Percentiles rank a stretch among this genome's conserved stretches.
These are phyloP conservation scores for Pontederia paniculata DNA, from an alignment of 176 grass and related monocot genomes.

Conservation along the genomic window DNA sequence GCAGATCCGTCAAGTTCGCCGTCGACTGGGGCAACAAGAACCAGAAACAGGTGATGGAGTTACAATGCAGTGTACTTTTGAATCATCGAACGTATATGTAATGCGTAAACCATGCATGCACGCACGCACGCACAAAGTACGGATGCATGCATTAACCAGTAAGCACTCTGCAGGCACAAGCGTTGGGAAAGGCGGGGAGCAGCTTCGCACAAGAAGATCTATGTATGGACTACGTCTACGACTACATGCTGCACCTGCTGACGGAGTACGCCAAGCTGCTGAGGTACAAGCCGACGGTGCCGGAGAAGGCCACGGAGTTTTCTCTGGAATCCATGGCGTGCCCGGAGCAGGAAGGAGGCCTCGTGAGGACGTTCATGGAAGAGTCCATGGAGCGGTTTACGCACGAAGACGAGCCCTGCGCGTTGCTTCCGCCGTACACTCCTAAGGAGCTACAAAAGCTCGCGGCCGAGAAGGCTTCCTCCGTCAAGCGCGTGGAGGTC, in stretches of 20 bases:
- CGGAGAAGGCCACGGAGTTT: conserved; percentile 44
- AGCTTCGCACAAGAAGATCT: conserved; percentile 33
- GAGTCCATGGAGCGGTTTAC: conserved; percentile 43
- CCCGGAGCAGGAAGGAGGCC: not conserved
- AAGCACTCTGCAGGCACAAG: conserved; percentile 7
- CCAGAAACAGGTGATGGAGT: conserved; percentile 12
- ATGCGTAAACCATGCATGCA: no score
- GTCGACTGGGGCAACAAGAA: conserved; percentile 53
- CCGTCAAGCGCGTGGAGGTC: not conserved
- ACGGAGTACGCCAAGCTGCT: conserved; percentile 41
- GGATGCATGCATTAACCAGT: not conserved
- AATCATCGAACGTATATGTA: no score
- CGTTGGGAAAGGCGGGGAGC: conserved; percentile 35
- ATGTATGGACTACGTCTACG: conserved; percentile 61
- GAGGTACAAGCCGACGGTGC: conserved; percentile 53
- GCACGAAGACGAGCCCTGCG: conserved; percentile 34
- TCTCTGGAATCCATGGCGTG: conserved; percentile 52
- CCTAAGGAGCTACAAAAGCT: conserved; percentile 17
- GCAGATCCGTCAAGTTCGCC: conserved; percentile 44
- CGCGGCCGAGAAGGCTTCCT: not conserved
- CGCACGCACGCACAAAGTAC: no score
- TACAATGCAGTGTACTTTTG: no score
- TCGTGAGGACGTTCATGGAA: conserved; percentile 31
- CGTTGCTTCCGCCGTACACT: conserved; percentile 39
- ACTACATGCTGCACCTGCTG: conserved; percentile 80